Evolutionary conservation across 768 basidiomycete genomes (phyloP), one percentile per base, ranked within the genome.

Genomic region (Suillus hirtellus): DNA sequence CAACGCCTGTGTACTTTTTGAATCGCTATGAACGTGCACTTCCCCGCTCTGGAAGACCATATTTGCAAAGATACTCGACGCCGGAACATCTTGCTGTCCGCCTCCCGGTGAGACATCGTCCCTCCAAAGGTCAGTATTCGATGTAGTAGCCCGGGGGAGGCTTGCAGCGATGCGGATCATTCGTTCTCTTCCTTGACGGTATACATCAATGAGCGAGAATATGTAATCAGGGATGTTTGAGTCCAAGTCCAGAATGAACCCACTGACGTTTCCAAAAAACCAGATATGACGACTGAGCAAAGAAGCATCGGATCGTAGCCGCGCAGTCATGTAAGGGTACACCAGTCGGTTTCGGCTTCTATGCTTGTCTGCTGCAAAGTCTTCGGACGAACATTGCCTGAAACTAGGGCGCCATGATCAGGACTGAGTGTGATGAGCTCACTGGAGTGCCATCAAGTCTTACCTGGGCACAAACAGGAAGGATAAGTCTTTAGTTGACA

Each of bases 401-500:
- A 98, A 98, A 15, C 92, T 93, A 72, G 19, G 24, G 17, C 17
- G 17, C 56, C 40, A 58, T 35, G 6, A 42, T 31, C 4, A 31
- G 11, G 11, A 17, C 42, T 19, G 27, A 58, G 56, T 42, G 11
- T 42, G 56, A 42, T 31, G 17, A 17, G 17, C 40, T 19, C 31
- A 24, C 38, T 42, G 38, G 40, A 43, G 40, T 6, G 24, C 55
- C 17, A 10, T 10, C 4, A 27, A 58, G 46, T 70, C 84, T 67
- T 77, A 94, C 93, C 81, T 77, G 50, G 89, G 76, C 3, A 95
- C 83, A 74, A 98, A 97, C 74, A 96, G 94, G 73, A 97, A 87
- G 14, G 89, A 89, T 64, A 96, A 82, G 10, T 84, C 82, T 60
- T 82, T 80, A 74, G 97, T 88, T 10, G 78, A 80, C 52, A 89